Conservation (phyloP, 2,329 filamentous ascomycete species). For the Cladosporium austrohemisphaericum region DNA sequence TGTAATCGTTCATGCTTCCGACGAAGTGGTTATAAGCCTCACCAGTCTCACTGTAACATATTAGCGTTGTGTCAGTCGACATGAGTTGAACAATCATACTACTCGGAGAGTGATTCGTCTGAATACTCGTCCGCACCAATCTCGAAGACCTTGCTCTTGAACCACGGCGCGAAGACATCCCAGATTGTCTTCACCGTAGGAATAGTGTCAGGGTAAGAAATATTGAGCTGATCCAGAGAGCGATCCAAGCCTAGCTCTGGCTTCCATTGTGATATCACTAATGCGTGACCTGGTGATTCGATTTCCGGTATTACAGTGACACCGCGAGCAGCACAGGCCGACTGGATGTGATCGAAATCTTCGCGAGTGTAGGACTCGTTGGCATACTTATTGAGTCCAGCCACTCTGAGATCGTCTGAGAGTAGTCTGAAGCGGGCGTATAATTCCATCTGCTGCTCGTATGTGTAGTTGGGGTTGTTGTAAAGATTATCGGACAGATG, state of each 20-base stretch:
- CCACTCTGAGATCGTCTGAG: constrained; percentile 47
- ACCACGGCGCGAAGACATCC: constrained; percentile 54
- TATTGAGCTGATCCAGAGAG: constrained; percentile 50
- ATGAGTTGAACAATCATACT: not conserved
- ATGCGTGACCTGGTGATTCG: constrained; percentile 56
- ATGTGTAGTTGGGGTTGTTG: constrained; percentile 49
- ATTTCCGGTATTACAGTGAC: constrained; percentile 59
- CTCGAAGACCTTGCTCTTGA: constrained; percentile 53
- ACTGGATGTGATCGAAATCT: constrained; percentile 53
- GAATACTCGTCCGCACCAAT: constrained; percentile 56
- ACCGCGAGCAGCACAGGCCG: constrained; percentile 51
- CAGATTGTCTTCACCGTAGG: constrained; percentile 53
- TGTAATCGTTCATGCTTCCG: constrained; percentile 49
- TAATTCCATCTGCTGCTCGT: constrained; percentile 46
- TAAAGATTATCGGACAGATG: constrained; percentile 57
- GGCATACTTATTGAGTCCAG: constrained; percentile 47
- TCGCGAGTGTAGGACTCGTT: constrained; percentile 55
- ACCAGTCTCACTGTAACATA: constrained; percentile 33
- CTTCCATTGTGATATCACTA: constrained; percentile 58
- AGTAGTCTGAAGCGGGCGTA: constrained; percentile 55
- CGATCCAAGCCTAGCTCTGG: constrained; percentile 52
- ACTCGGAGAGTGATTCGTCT: constrained; percentile 8
- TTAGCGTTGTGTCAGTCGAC: not conserved
- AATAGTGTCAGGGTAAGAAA: constrained; percentile 53
- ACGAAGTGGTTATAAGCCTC: constrained; percentile 53